Percentiles rank a stretch among this genome's conserved stretches.
Conservation (phyloP, 495 filamentous ascomycete species). For the Penicillium goetzii region DNA sequence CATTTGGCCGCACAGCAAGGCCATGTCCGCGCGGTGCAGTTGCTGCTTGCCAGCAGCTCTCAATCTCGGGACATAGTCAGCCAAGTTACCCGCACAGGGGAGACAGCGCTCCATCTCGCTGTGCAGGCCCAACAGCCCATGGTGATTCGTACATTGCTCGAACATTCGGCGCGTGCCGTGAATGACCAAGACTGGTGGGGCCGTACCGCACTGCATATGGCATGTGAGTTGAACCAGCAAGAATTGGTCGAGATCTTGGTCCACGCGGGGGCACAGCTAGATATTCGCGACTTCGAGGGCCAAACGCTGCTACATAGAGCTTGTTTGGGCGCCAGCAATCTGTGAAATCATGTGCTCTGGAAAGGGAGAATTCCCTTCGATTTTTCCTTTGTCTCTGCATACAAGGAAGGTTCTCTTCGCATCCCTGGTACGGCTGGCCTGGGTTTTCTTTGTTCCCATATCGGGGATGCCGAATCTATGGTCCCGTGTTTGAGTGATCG, state of each 20-base stretch:
- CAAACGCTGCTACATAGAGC: conserved; percentile 8
- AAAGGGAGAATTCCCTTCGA: background rate
- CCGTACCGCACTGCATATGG: conserved; percentile 14
- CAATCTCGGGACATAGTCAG: conserved; percentile 4
- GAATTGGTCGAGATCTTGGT: conserved; percentile 15
- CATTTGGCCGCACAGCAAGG: conserved; percentile 12
- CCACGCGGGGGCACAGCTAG: conserved; percentile 12
- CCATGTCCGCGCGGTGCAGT: conserved; percentile 2
- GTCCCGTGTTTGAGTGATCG: no score
- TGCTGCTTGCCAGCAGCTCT: conserved; percentile 2
- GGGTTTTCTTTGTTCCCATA: no score
- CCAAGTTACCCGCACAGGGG: conserved; percentile 9
- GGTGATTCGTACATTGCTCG: conserved; percentile 4
- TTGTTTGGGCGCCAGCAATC: conserved; percentile 4
- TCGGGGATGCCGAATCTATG: no score
- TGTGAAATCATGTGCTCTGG: background rate
- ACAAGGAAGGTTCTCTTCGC: no score
- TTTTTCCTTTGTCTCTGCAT: no score
- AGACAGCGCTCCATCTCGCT: conserved; percentile 15
- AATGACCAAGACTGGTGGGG: conserved; percentile 13
- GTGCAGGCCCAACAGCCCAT: conserved; percentile 10
- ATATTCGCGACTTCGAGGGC: conserved; percentile 15
- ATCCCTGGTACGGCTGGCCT: no score
- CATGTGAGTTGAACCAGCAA: conserved; percentile 15
- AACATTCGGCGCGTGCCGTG: conserved; percentile 10